Conservation (phyloP, 2,329 filamentous ascomycete genomes). For the Stachybotrys chlorohalonatus region DNA sequence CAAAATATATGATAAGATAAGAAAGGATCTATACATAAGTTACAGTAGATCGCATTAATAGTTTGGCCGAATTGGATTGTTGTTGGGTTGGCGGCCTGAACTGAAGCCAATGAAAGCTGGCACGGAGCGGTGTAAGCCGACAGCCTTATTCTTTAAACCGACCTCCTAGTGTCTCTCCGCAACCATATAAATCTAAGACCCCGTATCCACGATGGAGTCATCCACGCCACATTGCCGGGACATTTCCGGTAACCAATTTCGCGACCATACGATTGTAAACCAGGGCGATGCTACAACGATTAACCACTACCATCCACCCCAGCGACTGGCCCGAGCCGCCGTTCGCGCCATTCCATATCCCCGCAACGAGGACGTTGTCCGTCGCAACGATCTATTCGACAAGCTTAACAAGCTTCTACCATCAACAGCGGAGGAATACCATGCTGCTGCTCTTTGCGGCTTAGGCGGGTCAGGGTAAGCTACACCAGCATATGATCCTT, state of each 20-base stretch:
- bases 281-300: neutral
- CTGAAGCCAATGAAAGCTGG: too few relatives aligned
- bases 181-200: too few relatives aligned
- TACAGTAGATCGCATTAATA: too few relatives aligned
- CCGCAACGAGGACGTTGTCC: conserved; percentile 8
- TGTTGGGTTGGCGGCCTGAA: too few relatives aligned
- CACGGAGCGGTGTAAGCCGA: neutral
- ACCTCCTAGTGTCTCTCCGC: too few relatives aligned
- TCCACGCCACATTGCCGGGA: conserved; percentile 3
- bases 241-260: conserved; percentile 1
- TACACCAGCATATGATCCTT: too few relatives aligned
- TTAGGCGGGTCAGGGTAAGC: conserved; percentile 8
- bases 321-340: neutral
- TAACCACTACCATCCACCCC: neutral
- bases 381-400: conserved; percentile 1
- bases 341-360: conserved; percentile 5
- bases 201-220: neutral
- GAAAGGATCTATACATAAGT: too few relatives aligned
- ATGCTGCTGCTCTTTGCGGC: conserved; percentile 7
- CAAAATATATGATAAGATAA: too few relatives aligned
- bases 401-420: conserved; percentile 5
- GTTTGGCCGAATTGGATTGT: too few relatives aligned
- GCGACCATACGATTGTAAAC: neutral
- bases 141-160: neutral
- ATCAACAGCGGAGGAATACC: neutral